A percentile compares a stretch with the other conserved stretches of the same genome.
Evolutionary conservation across 2,329 filamentous ascomycete species (phyloP).

Genomic region (Hypoxylon sp.): DNA sequence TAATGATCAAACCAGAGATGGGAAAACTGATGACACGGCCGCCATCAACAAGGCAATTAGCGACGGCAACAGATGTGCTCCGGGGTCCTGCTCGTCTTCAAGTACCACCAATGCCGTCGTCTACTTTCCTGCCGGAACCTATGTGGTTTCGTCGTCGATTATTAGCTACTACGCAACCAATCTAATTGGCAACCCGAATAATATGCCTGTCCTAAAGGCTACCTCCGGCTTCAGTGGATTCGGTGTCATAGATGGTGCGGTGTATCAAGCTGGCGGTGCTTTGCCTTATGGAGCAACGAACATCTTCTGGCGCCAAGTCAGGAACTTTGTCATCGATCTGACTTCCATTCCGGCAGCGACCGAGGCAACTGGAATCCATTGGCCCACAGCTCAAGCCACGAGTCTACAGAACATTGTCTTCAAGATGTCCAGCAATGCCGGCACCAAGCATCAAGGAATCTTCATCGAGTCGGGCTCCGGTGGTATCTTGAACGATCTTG

Average conservation of each 20-base stretch:
- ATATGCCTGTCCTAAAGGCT: conserved; percentile 67
- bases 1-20: conserved; percentile 42
- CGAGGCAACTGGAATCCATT: conserved; percentile 70
- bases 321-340: conserved; percentile 69
- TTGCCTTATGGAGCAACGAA: conserved; percentile 68
- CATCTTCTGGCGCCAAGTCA: conserved; percentile 70
- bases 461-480: conserved; percentile 75
- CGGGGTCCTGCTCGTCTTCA: conserved; percentile 46
- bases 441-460: conserved; percentile 68
- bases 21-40: conserved; percentile 53
- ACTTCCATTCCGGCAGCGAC: conserved; percentile 62
- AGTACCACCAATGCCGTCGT: conserved; percentile 51
- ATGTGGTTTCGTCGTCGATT: conserved; percentile 77
- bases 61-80: conserved; percentile 48
- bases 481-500: conserved; percentile 76
- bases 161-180: conserved; percentile 84
- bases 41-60: conserved; percentile 56
- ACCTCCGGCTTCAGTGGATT: conserved; percentile 62
- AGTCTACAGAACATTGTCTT: conserved; percentile 71
- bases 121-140: conserved; percentile 67
- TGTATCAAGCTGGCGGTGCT: conserved; percentile 57
- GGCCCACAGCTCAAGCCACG: conserved; percentile 75
- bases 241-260: conserved; percentile 63
- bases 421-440: conserved; percentile 60
- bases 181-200: conserved; percentile 62